Conservation (phyloP, 2,329 filamentous ascomycete genomes). For the Colletotrichum musae region DNA sequence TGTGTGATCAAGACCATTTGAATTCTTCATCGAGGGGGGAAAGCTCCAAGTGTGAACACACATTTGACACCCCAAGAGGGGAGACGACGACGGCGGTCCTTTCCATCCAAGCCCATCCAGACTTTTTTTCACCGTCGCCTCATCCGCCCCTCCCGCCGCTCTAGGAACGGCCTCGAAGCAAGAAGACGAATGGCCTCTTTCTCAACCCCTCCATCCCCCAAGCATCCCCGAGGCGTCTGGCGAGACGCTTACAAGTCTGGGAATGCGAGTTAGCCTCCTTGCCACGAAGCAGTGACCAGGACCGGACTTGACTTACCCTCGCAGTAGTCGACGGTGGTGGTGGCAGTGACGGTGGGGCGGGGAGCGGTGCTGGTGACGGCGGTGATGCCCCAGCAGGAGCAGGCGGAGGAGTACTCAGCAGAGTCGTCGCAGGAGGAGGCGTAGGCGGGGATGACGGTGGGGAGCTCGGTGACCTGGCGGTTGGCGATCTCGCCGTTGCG, state of each 20-base stretch:
- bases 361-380: conserved; percentile 54
- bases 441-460: conserved; percentile 56
- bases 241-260: conserved; percentile 35
- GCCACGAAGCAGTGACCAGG: neutral
- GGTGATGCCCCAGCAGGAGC: conserved; percentile 62
- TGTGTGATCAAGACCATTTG: conserved; percentile 12
- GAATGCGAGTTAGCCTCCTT: neutral
- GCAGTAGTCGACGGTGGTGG: conserved; percentile 58
- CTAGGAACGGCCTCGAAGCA: conserved; percentile 20
- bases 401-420: conserved; percentile 57
- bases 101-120: conserved; percentile 24
- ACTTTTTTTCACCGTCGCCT: conserved; percentile 14
- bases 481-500: conserved; percentile 45
- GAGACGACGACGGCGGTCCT: neutral
- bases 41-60: neutral
- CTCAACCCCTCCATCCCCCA: neutral
- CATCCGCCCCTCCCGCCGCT: neutral
- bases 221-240: neutral
- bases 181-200: conserved; percentile 19
- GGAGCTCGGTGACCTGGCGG: conserved; percentile 51
- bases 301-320: conserved; percentile 45
- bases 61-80: neutral
- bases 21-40: conserved; percentile 25
- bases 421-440: conserved; percentile 53
- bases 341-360: conserved; percentile 57